These are phyloP conservation scores for Trichoderma asperellum DNA, from an alignment of 2,329 filamentous ascomycete species.

Conservation along the genomic window DNA sequence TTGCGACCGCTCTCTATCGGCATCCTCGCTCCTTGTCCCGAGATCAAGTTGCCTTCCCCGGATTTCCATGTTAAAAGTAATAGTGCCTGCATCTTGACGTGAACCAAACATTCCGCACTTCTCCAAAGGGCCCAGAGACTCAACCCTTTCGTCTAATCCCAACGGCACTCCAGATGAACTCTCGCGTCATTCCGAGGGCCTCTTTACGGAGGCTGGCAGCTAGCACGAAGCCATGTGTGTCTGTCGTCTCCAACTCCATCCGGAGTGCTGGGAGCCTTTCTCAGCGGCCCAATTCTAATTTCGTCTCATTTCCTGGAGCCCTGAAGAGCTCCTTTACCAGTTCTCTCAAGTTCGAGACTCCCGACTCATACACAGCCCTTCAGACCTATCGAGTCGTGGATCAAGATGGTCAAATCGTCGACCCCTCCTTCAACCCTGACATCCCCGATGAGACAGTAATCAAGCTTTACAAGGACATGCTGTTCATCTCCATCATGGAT, in stretches of 20 bases:
- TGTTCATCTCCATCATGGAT: constrained; percentile 82
- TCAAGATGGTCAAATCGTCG: constrained; percentile 82
- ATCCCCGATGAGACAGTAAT: constrained; percentile 66
- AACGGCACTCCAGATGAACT: constrained; percentile 20
- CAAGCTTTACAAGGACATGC: constrained; percentile 67
- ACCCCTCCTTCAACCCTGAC: constrained; percentile 70
- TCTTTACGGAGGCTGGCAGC: constrained; percentile 19
- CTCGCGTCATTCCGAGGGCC: constrained; percentile 7
- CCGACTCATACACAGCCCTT: constrained; percentile 73
- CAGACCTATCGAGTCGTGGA: constrained; percentile 91
- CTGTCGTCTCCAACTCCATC: constrained; percentile 28
- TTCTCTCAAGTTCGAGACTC: constrained; percentile 74
- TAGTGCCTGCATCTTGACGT: not conserved
- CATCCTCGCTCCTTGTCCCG: constrained; percentile 19
- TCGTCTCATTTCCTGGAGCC: constrained; percentile 85
- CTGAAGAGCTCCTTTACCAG: constrained; percentile 91
- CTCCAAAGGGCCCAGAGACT: not conserved
- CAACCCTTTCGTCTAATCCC: not conserved
- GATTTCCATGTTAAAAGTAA: constrained; percentile 15
- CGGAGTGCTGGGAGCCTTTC: constrained; percentile 56
- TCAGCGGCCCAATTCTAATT: constrained; percentile 58
- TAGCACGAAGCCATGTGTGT: constrained; percentile 5
- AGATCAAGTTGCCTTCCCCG: not conserved
- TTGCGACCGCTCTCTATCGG: constrained; percentile 36
- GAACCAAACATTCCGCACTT: not conserved